Evolutionary conservation across 257 asterid species (phyloP), one percentile per base, ranked within the genome.

Genomic region (Euphrasia confusa): DNA sequence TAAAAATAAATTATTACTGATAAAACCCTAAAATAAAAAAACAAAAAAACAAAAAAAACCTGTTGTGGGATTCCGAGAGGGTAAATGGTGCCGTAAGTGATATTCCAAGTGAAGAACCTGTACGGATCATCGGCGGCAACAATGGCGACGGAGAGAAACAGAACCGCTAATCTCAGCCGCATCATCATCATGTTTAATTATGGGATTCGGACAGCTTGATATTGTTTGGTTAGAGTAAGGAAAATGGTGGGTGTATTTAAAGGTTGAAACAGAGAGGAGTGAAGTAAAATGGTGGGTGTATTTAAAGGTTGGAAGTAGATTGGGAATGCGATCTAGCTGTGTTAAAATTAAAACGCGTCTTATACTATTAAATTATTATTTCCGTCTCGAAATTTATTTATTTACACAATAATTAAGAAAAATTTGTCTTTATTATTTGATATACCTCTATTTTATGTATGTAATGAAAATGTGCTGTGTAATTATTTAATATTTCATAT

Each of bases 1-100:
- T 2, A 30, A 0, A 3, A 30, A 30, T 2, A 3, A 30, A 37
- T 5, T 21, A 21, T 21, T 21, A 21, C 60, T 18, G 13, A 17
- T 17, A 17, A 14, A 53, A 11, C 10, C 30, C 21, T 17, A 18
- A 53, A 21, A 11, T 7, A 2, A 18, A 30, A 28, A 30, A 30
- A 30, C 4, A 30, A 55, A 10, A 55, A 26, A 7, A 4, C n/a
- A 12, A 3, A 28, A 30, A 4, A 14, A 10, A 88, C 96, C 93
- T 86, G 95, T 63, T 88, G 96, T 24, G 78, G 83, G 60, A 82
- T 71, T 1, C 90, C 90, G 4, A 89, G 95, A 17, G 95, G 95
- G 53, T 79, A 83, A 54, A 81, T 84, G 49, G 75, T 65, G 18
- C 93, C 93, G 10, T 86, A 86, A 54, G 95, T 86, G 27, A 89